Conservation (phyloP, 2,329 filamentous ascomycete genomes). For the Diaporthe humulicola region DNA sequence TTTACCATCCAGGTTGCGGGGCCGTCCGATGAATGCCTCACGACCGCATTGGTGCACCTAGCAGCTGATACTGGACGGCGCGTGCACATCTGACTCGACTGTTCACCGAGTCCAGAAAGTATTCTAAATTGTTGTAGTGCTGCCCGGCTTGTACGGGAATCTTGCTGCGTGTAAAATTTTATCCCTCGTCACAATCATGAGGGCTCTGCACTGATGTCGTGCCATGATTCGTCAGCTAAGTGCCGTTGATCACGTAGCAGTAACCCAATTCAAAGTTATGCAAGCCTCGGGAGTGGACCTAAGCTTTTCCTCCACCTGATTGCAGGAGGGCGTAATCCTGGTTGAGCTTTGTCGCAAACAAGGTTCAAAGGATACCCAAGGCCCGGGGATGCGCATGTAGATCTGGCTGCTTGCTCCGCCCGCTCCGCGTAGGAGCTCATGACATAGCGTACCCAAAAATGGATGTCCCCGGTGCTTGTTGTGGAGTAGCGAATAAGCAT, state of each 20-base stretch:
- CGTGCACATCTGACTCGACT: neutral
- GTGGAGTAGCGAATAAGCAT: neutral
- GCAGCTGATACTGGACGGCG: neutral
- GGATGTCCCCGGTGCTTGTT: neutral
- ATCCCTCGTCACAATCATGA: neutral
- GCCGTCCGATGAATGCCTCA: neutral
- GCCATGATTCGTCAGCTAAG: constrained; percentile 9
- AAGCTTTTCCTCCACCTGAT: constrained; percentile 1
- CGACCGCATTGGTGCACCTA: neutral
- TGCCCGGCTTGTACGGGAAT: constrained; percentile 6
- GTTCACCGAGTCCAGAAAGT: neutral
- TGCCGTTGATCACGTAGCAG: constrained; percentile 23
- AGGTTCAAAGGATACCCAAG: constrained; percentile 3
- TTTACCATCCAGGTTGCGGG: neutral
- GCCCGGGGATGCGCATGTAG: neutral
- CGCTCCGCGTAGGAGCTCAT: constrained; percentile 1
- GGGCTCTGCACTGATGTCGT: neutral
- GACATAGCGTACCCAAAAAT: constrained; percentile 9
- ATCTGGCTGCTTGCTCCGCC: constrained; percentile 16
- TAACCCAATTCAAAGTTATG: constrained; percentile 23
- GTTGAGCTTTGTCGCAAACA: constrained; percentile 4
- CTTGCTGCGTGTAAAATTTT: neutral
- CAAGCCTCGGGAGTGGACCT: neutral
- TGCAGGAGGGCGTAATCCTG: neutral
- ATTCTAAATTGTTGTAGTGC: neutral